Evolutionary conservation across 805 yeast species (phyloP).

Genomic region (Saccharomycopsis fermentans): DNA sequence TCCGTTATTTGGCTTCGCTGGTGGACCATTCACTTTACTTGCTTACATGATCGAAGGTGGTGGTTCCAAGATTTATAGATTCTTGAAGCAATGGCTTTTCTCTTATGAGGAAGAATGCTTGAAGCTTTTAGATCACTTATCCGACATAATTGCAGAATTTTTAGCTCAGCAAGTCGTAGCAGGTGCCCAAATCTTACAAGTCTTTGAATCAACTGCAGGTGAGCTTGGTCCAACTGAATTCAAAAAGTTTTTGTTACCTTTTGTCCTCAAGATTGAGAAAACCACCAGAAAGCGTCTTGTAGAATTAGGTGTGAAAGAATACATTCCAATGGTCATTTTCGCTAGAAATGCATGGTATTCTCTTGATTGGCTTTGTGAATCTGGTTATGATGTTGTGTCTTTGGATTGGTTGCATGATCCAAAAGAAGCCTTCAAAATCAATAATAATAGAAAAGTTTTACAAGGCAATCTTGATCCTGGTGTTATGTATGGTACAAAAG

Average conservation of each 20-base stretch:
- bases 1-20: constrained; percentile 90
- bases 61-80: constrained; percentile 84
- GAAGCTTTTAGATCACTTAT: constrained; percentile 58
- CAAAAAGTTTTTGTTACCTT: constrained; percentile 81
- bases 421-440: constrained; percentile 66
- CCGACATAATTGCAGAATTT: constrained; percentile 86
- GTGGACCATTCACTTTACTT: constrained; percentile 96
- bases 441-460: constrained; percentile 65
- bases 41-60: constrained; percentile 98
- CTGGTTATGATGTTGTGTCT: constrained; percentile 82
- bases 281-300: constrained; percentile 57
- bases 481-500: constrained; percentile 81
- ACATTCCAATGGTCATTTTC: constrained; percentile 79
- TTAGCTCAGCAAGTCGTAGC: constrained; percentile 91
- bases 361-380: constrained; percentile 66
- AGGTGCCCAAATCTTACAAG: constrained; percentile 96
- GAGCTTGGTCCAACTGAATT: constrained; percentile 89
- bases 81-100: constrained; percentile 87
- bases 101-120: constrained; percentile 66
- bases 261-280: constrained; percentile 62
- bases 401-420: constrained; percentile 90
- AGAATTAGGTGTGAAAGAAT: constrained; percentile 61
- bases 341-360: constrained; percentile 99
- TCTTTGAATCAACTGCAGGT: constrained; percentile 97
- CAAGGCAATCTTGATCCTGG: constrained; percentile 98